Percentiles rank a stretch among this genome's conserved stretches.
These are phyloP conservation scores for Diaporthe citriasiana DNA, from an alignment of 2,329 filamentous ascomycete species.

Conservation along the genomic window DNA sequence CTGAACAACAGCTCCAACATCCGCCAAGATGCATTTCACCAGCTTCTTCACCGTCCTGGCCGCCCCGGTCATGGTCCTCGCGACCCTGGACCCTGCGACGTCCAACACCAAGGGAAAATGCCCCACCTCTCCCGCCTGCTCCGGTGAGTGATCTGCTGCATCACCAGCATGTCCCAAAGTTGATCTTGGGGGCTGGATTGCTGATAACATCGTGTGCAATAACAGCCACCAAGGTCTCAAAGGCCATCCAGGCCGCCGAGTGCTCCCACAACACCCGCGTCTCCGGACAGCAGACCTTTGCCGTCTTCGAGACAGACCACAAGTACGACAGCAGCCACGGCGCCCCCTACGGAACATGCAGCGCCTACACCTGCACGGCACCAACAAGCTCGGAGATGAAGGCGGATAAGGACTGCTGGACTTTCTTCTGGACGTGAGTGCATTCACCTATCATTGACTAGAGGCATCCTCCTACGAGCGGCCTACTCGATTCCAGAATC, in stretches of 20 bases:
- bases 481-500: accelerated
- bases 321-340: slow-evolving; percentile 59
- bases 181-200: background rate
- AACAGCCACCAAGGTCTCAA: slow-evolving; percentile 51
- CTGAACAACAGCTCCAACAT: background rate
- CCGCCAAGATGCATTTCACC: slow-evolving; percentile 38
- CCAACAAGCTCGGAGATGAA: slow-evolving; percentile 51
- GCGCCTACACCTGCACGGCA: slow-evolving; percentile 56
- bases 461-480: too few species aligned
- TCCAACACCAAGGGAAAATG: slow-evolving; percentile 55
- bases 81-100: slow-evolving; percentile 51
- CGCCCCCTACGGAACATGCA: slow-evolving; percentile 62
- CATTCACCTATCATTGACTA: accelerated
- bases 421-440: slow-evolving; percentile 55
- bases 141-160: background rate
- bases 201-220: background rate
- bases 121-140: slow-evolving; percentile 49
- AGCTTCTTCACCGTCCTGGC: slow-evolving; percentile 35
- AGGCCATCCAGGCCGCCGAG: slow-evolving; percentile 55
- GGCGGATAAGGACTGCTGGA: slow-evolving; percentile 55
- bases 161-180: too few species aligned
- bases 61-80: slow-evolving; percentile 39
- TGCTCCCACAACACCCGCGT: slow-evolving; percentile 56
- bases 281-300: slow-evolving; percentile 53
- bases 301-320: slow-evolving; percentile 58